Percentiles rank a stretch among this genome's conserved stretches.
Conservation (phyloP, 164 flowering plant species). For the Sedum album region DNA sequence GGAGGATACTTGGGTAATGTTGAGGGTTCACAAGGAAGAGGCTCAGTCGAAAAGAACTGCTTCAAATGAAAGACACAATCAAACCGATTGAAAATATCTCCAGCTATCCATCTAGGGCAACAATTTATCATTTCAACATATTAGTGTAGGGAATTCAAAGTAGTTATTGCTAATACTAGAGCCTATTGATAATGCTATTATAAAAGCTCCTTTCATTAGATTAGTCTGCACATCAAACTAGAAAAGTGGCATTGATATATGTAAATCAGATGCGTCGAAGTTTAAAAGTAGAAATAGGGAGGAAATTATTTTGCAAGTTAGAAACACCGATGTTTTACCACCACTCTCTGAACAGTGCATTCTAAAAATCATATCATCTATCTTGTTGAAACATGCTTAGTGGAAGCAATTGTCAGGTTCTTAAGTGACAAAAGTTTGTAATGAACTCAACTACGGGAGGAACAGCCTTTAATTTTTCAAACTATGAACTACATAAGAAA, state of each 20-base stretch:
- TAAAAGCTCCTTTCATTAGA: background rate
- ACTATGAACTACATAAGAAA: background rate
- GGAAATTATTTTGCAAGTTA: background rate
- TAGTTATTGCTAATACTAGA: background rate
- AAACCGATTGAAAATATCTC: background rate
- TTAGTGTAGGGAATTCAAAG: background rate
- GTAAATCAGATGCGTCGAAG: background rate
- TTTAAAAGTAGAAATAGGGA: background rate
- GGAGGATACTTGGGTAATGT: conserved; percentile 91
- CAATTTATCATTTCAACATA: background rate
- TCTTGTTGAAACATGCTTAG: background rate
- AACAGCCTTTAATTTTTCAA: background rate
- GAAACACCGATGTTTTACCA: background rate
- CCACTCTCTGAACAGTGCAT: background rate
- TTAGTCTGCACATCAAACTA: background rate
- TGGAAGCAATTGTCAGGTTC: background rate
- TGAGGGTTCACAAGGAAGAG: conserved; percentile 80
- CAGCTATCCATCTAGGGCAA: background rate
- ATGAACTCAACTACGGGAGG: background rate
- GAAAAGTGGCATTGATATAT: too few species aligned
- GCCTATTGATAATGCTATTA: background rate
- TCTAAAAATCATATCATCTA: background rate
- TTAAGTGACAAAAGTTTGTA: background rate
- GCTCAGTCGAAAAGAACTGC: conserved; percentile 71
- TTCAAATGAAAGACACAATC: conserved; percentile 12